These are phyloP conservation scores for Phytophthora kernoviae DNA, from an alignment of 352 stramenopile genomes.

Conservation along the genomic window DNA sequence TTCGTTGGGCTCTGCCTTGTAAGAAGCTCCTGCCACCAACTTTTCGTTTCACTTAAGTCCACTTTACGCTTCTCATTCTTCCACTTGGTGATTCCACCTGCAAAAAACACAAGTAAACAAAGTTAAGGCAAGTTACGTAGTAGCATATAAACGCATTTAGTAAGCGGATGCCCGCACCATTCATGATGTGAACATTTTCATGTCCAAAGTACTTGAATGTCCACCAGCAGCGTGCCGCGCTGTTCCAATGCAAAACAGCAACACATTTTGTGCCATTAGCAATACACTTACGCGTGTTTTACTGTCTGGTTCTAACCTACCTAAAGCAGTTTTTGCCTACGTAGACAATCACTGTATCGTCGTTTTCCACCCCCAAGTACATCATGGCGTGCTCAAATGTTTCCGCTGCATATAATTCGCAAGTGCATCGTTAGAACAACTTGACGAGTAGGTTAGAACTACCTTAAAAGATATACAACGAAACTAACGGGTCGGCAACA, in stretches of 20 bases:
- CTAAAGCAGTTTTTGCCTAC: constrained; percentile 83
- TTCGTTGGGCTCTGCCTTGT: constrained; percentile 57
- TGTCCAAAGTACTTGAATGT: constrained; percentile 92
- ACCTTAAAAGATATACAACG: too few species aligned
- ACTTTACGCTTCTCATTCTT: constrained; percentile 60
- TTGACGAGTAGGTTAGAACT: too few species aligned
- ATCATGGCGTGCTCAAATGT: constrained; percentile 74
- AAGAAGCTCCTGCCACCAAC: constrained; percentile 30
- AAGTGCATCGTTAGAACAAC: not conserved
- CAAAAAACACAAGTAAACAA: too few species aligned
- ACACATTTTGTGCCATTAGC: not conserved
- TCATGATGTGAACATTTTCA: constrained; percentile 85
- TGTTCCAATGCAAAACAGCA: constrained; percentile 19
- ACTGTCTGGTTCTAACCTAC: constrained; percentile 21
- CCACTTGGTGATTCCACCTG: constrained; percentile 73
- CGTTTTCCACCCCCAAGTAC: constrained; percentile 68
- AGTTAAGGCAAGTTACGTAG: not conserved
- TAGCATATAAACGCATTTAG: constrained; percentile 12
- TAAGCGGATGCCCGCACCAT: too few species aligned
- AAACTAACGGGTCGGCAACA: constrained; percentile 62
- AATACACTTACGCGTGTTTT: not conserved
- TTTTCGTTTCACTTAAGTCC: constrained; percentile 38
- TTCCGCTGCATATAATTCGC: constrained; percentile 31
- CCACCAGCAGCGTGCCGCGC: constrained; percentile 84
- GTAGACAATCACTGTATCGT: constrained; percentile 83